Evolutionary conservation across 192 early-diverging fungal genomes (phyloP), one percentile per base, ranked within the genome.

Genomic region (Geosiphon pyriformis): DNA sequence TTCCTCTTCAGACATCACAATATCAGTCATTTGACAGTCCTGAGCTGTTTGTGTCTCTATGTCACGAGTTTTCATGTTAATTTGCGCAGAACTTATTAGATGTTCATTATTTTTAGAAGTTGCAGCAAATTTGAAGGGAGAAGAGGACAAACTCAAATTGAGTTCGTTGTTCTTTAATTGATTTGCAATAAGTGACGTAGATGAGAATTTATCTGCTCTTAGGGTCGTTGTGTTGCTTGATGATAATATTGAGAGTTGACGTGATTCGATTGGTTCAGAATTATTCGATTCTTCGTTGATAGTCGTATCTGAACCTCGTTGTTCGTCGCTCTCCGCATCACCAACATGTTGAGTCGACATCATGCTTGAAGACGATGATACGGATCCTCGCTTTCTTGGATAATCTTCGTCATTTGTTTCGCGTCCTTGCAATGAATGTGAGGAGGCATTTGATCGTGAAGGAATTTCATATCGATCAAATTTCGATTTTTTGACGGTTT

Each of bases 401-500:
- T 23, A 26, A 4, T 26, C 26, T 7, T n/a, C 7, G 7, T 54
- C 26, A 20, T 20, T 7, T 54, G 52, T 12, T 54, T n/a, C 52
- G 7, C 20, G 6, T n/a, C 6, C 52, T 54, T 4, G 4, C 7
- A 20, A 20, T 26, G 52, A 12, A 20, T 4, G 4, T 23, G 52
- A 20, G 4, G 52, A 12, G 52, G 52, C 6, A 12, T 54, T 54
- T 12, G 52, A 23, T 0, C 32, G 34, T 34, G 20, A 27, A 30
- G 47, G 25, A 55, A 66, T 66, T 26, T 66, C 53, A 20, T 66
- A 66, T 48, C 53, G 50, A 30, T 66, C 52, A 55, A 66, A 66
- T 47, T 66, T 66, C 18, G 64, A 66, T 29, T 34, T 32, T 66
- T 66, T 66, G 11, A 42, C 37, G 6, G 25, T 37, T 27, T 1